Percentiles rank a stretch among this genome's conserved stretches.
These are phyloP conservation scores for Diplocarpon mali DNA, from an alignment of 2,329 filamentous ascomycete species.

Conservation along the genomic window DNA sequence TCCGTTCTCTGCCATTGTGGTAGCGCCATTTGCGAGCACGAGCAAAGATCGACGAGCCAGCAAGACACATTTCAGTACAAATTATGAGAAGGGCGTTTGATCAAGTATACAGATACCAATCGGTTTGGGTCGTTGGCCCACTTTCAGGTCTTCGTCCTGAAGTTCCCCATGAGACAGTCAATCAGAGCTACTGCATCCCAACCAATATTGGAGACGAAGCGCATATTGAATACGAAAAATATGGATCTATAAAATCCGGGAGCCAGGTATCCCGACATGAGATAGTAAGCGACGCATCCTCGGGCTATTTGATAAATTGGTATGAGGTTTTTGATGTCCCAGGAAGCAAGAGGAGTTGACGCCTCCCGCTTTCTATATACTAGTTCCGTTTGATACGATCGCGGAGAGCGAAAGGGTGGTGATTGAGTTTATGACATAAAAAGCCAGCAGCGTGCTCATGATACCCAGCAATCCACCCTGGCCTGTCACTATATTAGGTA, in stretches of 20 bases:
- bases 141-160: conserved; percentile 46
- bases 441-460: conserved; percentile 60
- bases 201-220: conserved; percentile 77
- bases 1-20: no score
- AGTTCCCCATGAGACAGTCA: conserved; percentile 69
- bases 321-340: background rate
- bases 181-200: conserved; percentile 81
- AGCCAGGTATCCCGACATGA: conserved; percentile 76
- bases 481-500: conserved; percentile 12
- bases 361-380: no score
- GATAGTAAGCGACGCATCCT: conserved; percentile 78
- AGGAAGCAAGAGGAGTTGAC: no score
- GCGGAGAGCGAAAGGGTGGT: conserved; percentile 80
- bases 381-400: conserved; percentile 77
- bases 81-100: conserved; percentile 58
- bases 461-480: conserved; percentile 72
- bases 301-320: conserved; percentile 39
- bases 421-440: conserved; percentile 74
- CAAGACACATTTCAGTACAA: conserved; percentile 66
- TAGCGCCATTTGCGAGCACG: conserved; percentile 67
- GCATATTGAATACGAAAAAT: conserved; percentile 80
- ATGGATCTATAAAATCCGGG: conserved; percentile 87
- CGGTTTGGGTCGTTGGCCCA: conserved; percentile 49
- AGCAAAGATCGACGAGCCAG: conserved; percentile 70
- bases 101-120: conserved; percentile 69